phyloP scores from a whole-genome alignment of 306 rosid genomes.

The Ammopiptanthus mongolicus region DNA sequence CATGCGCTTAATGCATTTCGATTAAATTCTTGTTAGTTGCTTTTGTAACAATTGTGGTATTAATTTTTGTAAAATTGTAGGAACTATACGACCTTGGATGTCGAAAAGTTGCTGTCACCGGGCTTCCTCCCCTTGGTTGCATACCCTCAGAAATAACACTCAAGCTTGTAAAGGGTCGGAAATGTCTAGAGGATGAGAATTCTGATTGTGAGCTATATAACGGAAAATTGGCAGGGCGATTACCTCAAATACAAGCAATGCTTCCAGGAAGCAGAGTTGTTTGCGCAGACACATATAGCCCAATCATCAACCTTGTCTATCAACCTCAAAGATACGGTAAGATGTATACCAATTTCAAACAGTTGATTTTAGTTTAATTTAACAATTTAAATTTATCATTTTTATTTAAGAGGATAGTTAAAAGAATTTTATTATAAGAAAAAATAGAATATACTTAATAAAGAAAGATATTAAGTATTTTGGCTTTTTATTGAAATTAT shows the following conservation, averaged over 20 bases:
- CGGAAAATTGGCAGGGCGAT: conserved; percentile 28
- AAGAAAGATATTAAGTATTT: too few relatives aligned
- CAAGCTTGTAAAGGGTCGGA: conserved; percentile 13
- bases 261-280: conserved; percentile 45
- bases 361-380: too few relatives aligned
- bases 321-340: conserved; percentile 52
- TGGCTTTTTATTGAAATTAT: too few relatives aligned
- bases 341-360: too few relatives aligned
- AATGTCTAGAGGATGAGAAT: conserved; percentile 47
- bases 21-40: too few relatives aligned
- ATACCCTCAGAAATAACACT: conserved; percentile 53
- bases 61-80: conserved; percentile 28
- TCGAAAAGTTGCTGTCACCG: conserved; percentile 34
- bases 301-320: conserved; percentile 38
- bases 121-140: conserved; percentile 72
- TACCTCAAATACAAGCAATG: conserved; percentile 27
- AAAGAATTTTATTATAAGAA: too few relatives aligned
- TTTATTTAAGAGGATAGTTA: too few relatives aligned
- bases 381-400: too few relatives aligned
- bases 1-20: too few relatives aligned
- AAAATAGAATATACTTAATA: too few relatives aligned
- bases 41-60: too few relatives aligned
- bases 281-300: conserved; percentile 30
- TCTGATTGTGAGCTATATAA: conserved; percentile 45
- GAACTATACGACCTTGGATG: conserved; percentile 61